Base-by-base conservation (phyloP, 2,329 filamentous ascomycete species). In the Verticillium dahliae region DNA sequence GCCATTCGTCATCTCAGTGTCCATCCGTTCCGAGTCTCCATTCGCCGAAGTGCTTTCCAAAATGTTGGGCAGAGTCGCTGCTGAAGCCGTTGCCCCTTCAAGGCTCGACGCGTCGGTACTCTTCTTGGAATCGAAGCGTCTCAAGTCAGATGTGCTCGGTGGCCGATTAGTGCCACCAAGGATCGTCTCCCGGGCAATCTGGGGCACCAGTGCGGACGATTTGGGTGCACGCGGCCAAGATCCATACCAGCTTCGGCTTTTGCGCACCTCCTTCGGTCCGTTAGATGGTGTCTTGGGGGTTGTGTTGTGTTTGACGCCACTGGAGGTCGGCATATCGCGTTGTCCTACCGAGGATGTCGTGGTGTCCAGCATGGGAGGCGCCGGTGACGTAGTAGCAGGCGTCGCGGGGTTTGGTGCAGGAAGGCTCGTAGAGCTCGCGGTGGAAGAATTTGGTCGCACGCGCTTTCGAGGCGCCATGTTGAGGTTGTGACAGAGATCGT, bases 161-260 rank as follows among this genome's bases (percentile, higher is more conserved):
- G 81, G 74, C 62, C 78, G 79, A 57, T 80, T 72, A 2, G 81
- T 85, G 57, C 80, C 83, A 35, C 84, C 85, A 56, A 84, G 73
- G 34, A 88, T 87, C 13, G 81, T 85, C 70, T 89, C 85, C 65
- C 78, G 80, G 3, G 84, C 84, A 55, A 89, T 75, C 59, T 85
- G 83, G 6, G 58, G 58, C n/a, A 82, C 87, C 9, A 85, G 88
- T 34, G 85, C 79, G 15, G 77, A 74, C 6, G 85, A 82, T 68
- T 88, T 88, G 35, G 80, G 75, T 38, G 73, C 70, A 63, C 81
- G 77, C 18, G 84, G 81, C 83, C 83, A 87, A 18, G 85, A 84
- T 60, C 84, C 83, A 70, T 88, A 88, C 85, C 85, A 88, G 70
- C 84, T 87, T 57, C 76, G 76, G 9, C 79, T 73, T 69, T 85